These are phyloP conservation scores for Phylloporus arenicola DNA, from an alignment of 768 basidiomycete genomes.

Conservation along the genomic window DNA sequence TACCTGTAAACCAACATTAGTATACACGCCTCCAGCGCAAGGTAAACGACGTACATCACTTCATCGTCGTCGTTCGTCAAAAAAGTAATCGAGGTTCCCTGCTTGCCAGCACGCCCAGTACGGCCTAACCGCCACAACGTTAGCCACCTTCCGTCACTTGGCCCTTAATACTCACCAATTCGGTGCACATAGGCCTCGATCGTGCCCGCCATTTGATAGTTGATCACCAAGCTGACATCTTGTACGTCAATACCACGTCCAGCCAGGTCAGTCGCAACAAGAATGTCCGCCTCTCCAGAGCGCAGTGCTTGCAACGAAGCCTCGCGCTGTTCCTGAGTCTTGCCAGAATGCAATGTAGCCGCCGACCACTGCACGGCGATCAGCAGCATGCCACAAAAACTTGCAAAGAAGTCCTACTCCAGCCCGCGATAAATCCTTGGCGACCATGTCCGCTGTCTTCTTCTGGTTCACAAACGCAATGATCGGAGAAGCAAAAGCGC, in stretches of 20 bases:
- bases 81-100: conserved; percentile 92
- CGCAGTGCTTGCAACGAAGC: conserved; percentile 83
- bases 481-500: conserved; percentile 80
- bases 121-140: conserved; percentile 54
- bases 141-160: not conserved
- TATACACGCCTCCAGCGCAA: not conserved
- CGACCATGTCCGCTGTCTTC: conserved; percentile 98
- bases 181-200: conserved; percentile 98
- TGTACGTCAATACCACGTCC: conserved; percentile 99
- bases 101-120: conserved; percentile 96
- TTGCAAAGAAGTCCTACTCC: conserved; percentile 51
- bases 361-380: conserved; percentile 65
- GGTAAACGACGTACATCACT: conserved; percentile 70
- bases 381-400: not conserved
- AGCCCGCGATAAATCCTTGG: conserved; percentile 86
- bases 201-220: conserved; percentile 94
- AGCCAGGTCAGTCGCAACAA: conserved; percentile 96
- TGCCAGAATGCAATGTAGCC: conserved; percentile 92
- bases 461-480: conserved; percentile 99
- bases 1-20: conserved; percentile 51
- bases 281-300: conserved; percentile 77
- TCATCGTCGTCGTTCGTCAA: conserved; percentile 93
- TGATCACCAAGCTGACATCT: conserved; percentile 93
- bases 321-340: conserved; percentile 96
- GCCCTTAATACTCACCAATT: conserved; percentile 62